Evolutionary conservation across 2,329 filamentous ascomycete genomes (phyloP), one percentile per base, ranked within the genome.

Genomic region (Alternaria brassicicola): DNA sequence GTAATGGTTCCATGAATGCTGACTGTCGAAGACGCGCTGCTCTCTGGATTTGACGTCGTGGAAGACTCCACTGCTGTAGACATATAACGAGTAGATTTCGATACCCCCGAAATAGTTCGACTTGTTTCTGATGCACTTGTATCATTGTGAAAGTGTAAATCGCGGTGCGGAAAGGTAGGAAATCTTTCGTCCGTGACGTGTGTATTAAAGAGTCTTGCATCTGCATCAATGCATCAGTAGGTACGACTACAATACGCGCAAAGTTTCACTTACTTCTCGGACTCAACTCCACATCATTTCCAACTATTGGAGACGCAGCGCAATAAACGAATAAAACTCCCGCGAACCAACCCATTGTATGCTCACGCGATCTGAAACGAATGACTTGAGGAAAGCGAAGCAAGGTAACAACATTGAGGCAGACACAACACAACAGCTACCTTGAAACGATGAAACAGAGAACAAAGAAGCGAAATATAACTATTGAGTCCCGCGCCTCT

Each of bases 331-430:
- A 61, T 56, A 72, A 61, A 61, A 66, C 58, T 55, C 58, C 63
- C 66, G 69, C 74, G 68, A 73, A 67, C 73, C 67, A 74, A 36
- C 52, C 52, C 75, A 78, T 78, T 51, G 75, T 73, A 76, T 75
- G 63, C 53, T 72, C 67, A 68, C 65, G 21, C 36, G 21, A 45
- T 23, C 21, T 45, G 47, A 72, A 74, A 71, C 55, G 67, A 70
- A 52, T 60, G 68, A 65, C 63, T 57, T 52, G 61, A 61, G 56
- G 55, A 45, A 52, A 45, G 35, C 35, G 59, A 60, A 67, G 64
- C 56, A 65, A 59, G 60, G 64, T 57, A 52, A 67, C 60, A 51
- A 52, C 49, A 47, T 28, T 28, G 49, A 53, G 21, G 23, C 52
- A 21, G n/a, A 43, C 42, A 42, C 36, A 21, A 42, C 55, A 61